Percentiles rank a stretch among this genome's conserved stretches.
phyloP scores from a whole-genome alignment of 345 rosid species.

The Draba incana region DNA sequence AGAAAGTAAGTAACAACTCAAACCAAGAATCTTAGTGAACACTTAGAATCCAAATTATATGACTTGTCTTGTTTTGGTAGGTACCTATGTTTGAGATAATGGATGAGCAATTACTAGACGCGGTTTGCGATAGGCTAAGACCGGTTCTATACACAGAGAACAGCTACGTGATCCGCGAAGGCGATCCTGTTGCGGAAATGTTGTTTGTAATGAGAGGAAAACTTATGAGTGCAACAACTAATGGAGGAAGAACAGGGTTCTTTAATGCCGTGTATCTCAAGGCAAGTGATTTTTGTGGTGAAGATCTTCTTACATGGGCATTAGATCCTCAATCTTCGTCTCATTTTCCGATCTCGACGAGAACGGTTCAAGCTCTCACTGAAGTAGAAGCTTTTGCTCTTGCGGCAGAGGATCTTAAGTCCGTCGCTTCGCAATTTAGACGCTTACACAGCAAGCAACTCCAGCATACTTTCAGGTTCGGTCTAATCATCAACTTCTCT shows the following conservation, averaged over 20 bases:
- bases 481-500: neutral
- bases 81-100: constrained; percentile 58
- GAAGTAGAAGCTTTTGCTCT: constrained; percentile 52
- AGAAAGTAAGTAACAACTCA: constrained; percentile 26
- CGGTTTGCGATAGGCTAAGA: constrained; percentile 42
- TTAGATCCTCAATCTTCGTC: constrained; percentile 56
- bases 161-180: constrained; percentile 46
- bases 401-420: constrained; percentile 43
- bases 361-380: constrained; percentile 42
- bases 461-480: constrained; percentile 39
- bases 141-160: constrained; percentile 41
- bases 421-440: constrained; percentile 44
- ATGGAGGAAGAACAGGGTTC: constrained; percentile 45
- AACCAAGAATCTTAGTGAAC: neutral
- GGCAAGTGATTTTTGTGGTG: constrained; percentile 49
- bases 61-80: constrained; percentile 24
- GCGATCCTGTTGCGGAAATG: constrained; percentile 49
- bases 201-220: constrained; percentile 46
- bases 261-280: constrained; percentile 40
- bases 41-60: neutral
- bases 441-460: constrained; percentile 45
- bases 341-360: constrained; percentile 44
- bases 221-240: constrained; percentile 39
- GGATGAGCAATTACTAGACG: constrained; percentile 49
- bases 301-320: constrained; percentile 49